Percentiles rank a stretch among this genome's conserved stretches.
phyloP scores from a whole-genome alignment of 192 early-diverging fungal species.

The Coemansia javaensis region DNA sequence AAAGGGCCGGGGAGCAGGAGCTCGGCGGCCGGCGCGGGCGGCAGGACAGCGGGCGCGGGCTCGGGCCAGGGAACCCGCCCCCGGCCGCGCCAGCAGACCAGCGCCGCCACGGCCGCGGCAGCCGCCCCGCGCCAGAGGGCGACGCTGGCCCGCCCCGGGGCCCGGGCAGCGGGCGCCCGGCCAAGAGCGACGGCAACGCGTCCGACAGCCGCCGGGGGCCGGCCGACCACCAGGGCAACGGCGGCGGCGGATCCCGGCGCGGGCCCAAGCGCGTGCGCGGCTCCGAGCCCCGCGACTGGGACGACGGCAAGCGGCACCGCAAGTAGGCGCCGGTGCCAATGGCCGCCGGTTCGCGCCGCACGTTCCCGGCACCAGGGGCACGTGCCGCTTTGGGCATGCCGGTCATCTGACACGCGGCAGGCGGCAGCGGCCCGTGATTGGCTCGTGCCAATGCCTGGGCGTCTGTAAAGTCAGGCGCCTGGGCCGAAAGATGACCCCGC shows the following conservation, averaged over 20 bases:
- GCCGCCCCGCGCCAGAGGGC: background rate
- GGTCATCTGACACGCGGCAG: conserved; percentile 3
- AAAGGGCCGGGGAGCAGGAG: background rate
- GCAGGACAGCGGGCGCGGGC: background rate
- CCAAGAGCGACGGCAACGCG: conserved; percentile 1
- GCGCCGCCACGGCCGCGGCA: conserved; percentile 12
- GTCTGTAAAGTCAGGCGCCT: background rate
- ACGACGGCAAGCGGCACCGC: conserved; percentile 24
- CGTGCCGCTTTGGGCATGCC: background rate
- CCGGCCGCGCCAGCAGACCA: conserved; percentile 1
- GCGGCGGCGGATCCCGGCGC: conserved; percentile 10
- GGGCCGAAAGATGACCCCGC: background rate
- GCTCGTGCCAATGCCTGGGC: background rate
- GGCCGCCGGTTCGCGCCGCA: too few species aligned
- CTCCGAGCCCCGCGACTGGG: conserved; percentile 19
- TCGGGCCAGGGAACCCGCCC: background rate
- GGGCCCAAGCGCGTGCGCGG: conserved; percentile 22
- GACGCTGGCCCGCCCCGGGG: conserved; percentile 1
- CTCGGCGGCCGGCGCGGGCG: background rate
- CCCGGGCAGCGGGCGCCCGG: conserved; percentile 10
- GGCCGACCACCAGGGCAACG: conserved; percentile 7
- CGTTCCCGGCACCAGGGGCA: too few species aligned
- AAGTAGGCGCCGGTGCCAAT: conserved; percentile 8
- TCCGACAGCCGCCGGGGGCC: conserved; percentile 8
- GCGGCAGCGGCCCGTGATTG: conserved; percentile 5